Evolutionary conservation across 306 rosid genomes (phyloP).

Genomic region (Arachis stenosperma): DNA sequence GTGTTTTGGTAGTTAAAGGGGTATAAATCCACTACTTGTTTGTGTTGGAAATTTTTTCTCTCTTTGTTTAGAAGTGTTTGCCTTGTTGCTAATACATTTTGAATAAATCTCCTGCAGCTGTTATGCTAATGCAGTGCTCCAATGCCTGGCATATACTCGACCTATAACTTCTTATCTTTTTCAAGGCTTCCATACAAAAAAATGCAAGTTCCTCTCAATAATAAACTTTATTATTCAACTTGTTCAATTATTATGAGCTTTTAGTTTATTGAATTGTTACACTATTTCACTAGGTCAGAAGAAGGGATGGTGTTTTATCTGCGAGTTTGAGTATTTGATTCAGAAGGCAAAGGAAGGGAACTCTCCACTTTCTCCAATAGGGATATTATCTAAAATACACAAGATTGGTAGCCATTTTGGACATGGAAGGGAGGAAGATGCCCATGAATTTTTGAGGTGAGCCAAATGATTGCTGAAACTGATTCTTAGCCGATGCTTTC

Average conservation of each 20-base stretch:
- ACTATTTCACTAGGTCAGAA: constrained; percentile 58
- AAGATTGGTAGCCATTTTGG: constrained; percentile 83
- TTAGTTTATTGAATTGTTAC: constrained; percentile 38
- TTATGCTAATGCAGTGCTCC: constrained; percentile 87
- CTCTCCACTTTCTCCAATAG: constrained; percentile 74
- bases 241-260: constrained; percentile 23
- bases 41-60: not conserved
- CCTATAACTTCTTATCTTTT: constrained; percentile 70
- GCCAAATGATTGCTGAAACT: constrained; percentile 40
- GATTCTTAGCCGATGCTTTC: constrained; percentile 32
- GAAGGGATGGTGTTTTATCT: constrained; percentile 84
- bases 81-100: constrained; percentile 35
- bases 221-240: constrained; percentile 29
- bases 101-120: constrained; percentile 57
- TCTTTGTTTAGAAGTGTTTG: constrained; percentile 1
- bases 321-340: constrained; percentile 76
- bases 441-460: constrained; percentile 88
- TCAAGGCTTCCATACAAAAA: constrained; percentile 69
- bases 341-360: constrained; percentile 73
- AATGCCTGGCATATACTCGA: constrained; percentile 77
- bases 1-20: constrained; percentile 28
- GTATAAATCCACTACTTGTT: constrained; percentile 28
- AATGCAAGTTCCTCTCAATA: constrained; percentile 58
- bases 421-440: constrained; percentile 83
- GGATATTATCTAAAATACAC: constrained; percentile 76